Conservation (phyloP, 148 eudicot species). For the Silene uniflora region DNA sequence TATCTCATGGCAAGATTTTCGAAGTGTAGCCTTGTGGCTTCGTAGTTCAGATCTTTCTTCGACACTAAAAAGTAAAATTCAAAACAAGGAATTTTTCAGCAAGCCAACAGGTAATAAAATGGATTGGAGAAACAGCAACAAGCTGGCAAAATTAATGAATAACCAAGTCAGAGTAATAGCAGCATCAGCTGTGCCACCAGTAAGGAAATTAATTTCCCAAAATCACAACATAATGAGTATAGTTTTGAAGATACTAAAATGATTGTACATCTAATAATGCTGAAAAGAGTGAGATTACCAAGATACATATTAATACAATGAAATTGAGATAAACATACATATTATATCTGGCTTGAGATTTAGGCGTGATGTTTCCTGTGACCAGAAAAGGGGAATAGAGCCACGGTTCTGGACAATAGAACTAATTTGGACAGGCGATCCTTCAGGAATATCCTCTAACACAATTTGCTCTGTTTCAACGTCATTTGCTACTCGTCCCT, state of each 20-base stretch:
- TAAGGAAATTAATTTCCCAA: not conserved
- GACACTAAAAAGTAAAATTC: conserved; percentile 48
- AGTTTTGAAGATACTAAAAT: not conserved
- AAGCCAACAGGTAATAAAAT: not conserved
- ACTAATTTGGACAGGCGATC: conserved; percentile 58
- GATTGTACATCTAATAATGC: not conserved
- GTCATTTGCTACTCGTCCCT: conserved; percentile 91
- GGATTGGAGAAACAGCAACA: not conserved
- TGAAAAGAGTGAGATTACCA: not conserved
- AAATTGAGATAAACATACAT: conserved; percentile 39
- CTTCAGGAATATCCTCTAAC: conserved; percentile 75
- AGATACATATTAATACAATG: not conserved
- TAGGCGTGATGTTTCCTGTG: conserved; percentile 92
- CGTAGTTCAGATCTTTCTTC: conserved; percentile 69
- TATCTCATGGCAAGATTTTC: conserved; percentile 85
- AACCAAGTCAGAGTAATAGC: not conserved
- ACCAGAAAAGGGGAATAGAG: conserved; percentile 96
- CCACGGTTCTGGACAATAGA: conserved; percentile 95
- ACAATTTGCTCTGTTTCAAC: conserved; percentile 96
- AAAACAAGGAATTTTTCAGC: conserved; percentile 13
- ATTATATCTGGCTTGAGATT: conserved; percentile 87
- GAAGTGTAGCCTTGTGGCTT: conserved; percentile 93
- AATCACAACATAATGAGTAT: not conserved
- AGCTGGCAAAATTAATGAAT: not conserved
- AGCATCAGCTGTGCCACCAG: not conserved